Base-by-base conservation (phyloP, 345 rosid species). In the Citrus maxima region DNA sequence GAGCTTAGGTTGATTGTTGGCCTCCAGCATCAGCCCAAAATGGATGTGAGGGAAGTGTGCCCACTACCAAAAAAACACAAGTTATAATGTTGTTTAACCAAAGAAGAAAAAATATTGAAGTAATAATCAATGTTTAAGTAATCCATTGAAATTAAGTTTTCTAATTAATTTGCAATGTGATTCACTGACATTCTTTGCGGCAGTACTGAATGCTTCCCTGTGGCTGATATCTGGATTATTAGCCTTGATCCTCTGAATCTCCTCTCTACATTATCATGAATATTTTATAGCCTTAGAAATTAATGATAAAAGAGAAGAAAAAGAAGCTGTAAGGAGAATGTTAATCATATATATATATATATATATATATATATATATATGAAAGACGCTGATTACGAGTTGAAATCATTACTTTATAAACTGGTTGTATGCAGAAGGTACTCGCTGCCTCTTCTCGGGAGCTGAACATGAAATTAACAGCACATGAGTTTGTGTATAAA, bases 171-270 rank as follows among this genome's bases (percentile, higher is more conserved):
- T 19, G 55, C n/a, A 6, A 8, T 40, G 14, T 73, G 10, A 5
- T 69, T 24, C 46, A 81, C 93, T 90, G 82, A 93, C 99, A 82
- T 95, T 95, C 84, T 95, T 95, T 35, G 99, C 99, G 78, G 99
- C 99, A 49, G 98, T 92, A 79, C 99, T 95, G 87, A 95, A 95
- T 75, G 99, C 99, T 88, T 95, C 98, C 80, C 99, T 89, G 85
- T 95, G 99, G 80, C 93, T 93, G 78, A 95, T 95, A 64, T 91
- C 98, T 28, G 99, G 98, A 79, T 95, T 93, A 68, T 89, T 93
- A n/a, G 95, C 92, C 85, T 95, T 95, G 84, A 95, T 95, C 94
- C 99, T 95, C 81, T 93, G 98, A 77, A 95, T 95, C 91, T 95
- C 98, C 93, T 95, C 98, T 78, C 99, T 95, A 71, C 60, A 79